Percentiles rank a stretch among this genome's conserved stretches.
These are phyloP conservation scores for Skeletonema menzelii DNA, from an alignment of 108 stramenopile species.

Conservation along the genomic window DNA sequence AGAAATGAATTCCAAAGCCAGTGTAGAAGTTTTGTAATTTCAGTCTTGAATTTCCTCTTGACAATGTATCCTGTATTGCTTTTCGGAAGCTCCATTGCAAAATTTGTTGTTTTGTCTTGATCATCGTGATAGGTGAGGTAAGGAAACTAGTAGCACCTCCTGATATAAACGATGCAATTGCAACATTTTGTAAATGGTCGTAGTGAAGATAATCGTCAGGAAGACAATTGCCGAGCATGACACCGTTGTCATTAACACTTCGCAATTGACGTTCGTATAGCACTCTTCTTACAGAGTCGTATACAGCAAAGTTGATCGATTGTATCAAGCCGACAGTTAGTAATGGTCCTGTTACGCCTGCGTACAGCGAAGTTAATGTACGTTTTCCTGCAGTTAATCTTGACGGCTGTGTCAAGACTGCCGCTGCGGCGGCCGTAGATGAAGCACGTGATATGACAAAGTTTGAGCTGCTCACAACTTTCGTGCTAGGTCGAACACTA, in stretches of 20 bases:
- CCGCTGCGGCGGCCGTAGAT: slow-evolving; percentile 4
- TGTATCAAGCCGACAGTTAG: slow-evolving; percentile 69
- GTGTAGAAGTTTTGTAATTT: slow-evolving; percentile 34
- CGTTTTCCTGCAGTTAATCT: slow-evolving; percentile 29
- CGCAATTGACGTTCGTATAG: slow-evolving; percentile 43
- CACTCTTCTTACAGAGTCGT: slow-evolving; percentile 63
- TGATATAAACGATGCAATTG: slow-evolving; percentile 57
- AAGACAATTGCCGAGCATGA: neutral
- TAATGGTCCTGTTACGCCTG: slow-evolving; percentile 65
- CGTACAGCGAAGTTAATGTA: slow-evolving; percentile 58
- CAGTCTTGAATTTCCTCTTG: neutral
- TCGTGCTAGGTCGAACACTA: neutral
- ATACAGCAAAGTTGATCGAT: slow-evolving; percentile 72
- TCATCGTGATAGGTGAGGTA: slow-evolving; percentile 59
- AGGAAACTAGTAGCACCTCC: slow-evolving; percentile 50
- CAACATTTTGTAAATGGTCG: slow-evolving; percentile 57
- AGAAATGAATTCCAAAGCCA: slow-evolving; percentile 68
- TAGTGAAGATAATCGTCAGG: slow-evolving; percentile 54
- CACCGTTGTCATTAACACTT: slow-evolving; percentile 19
- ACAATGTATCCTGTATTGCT: slow-evolving; percentile 47
- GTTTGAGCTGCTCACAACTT: slow-evolving; percentile 10
- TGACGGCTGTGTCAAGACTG: slow-evolving; percentile 1
- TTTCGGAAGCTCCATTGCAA: slow-evolving; percentile 55
- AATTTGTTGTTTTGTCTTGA: slow-evolving; percentile 82
- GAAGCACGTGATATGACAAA: slow-evolving; percentile 3